Evolutionary conservation across 139 green algal species (phyloP).

Genomic region (Chlorella sorokiniana): DNA sequence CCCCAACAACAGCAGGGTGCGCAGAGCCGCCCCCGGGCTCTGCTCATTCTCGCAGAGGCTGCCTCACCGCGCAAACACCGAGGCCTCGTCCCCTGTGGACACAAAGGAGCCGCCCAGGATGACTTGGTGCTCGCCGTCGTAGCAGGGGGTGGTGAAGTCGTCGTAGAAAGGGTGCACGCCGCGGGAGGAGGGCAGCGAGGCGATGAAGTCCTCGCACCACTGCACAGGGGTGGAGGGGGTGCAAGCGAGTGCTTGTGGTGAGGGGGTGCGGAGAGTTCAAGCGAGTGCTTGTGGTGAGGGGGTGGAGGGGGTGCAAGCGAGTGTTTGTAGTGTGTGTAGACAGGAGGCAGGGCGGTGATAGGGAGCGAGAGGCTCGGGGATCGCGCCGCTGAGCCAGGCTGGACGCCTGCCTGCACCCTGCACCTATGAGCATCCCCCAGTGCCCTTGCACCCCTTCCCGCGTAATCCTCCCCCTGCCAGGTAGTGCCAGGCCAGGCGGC

Average conservation of each 20-base stretch:
- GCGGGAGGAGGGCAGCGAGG: constrained; percentile 54
- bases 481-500: no score
- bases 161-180: constrained; percentile 76
- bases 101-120: constrained; percentile 83
- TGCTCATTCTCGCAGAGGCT: not conserved
- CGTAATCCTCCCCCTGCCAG: no score
- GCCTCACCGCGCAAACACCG: constrained; percentile 62
- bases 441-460: no score
- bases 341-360: no score
- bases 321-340: not conserved
- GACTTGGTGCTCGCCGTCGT: constrained; percentile 75
- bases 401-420: not conserved
- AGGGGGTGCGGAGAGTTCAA: not conserved
- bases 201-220: constrained; percentile 74
- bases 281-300: not conserved
- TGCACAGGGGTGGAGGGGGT: not conserved
- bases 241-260: not conserved
- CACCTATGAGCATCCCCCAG: no score
- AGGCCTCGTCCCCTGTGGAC: constrained; percentile 73
- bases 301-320: not conserved
- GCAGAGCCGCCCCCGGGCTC: not conserved
- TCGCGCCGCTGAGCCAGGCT: not conserved
- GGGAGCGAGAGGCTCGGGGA: no score
- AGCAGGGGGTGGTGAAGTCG: constrained; percentile 81
- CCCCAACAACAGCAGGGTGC: not conserved